A percentile compares a stretch with the other conserved stretches of the same genome.
Evolutionary conservation across 139 green algal species (phyloP).

Genomic region (Chlorella sorokiniana): DNA sequence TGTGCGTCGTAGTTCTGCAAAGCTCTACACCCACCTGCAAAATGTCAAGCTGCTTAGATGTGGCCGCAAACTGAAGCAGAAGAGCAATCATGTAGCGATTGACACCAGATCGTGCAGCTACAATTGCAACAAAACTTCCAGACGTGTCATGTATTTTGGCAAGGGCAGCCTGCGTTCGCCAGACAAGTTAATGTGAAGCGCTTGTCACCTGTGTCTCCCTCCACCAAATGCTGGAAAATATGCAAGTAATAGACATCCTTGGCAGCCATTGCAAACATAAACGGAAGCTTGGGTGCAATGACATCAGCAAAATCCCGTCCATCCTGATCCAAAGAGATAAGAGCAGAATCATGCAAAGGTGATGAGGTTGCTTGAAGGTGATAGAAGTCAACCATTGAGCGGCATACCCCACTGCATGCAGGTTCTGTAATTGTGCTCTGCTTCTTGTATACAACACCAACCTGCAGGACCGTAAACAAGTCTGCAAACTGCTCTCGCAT

Average conservation of each 20-base stretch:
- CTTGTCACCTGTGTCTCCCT: constrained; percentile 37
- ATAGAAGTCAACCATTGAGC: neutral
- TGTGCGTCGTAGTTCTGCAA: no score
- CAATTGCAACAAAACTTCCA: neutral
- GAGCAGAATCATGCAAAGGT: neutral
- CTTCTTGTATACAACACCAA: neutral
- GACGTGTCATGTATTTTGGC: no score
- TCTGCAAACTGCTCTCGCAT: constrained; percentile 80
- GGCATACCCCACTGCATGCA: no score
- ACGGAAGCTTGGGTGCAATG: constrained; percentile 62
- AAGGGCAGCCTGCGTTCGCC: no score
- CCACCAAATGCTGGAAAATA: neutral
- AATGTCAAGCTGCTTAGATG: constrained; percentile 48
- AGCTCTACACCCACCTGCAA: no score
- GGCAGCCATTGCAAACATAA: constrained; percentile 60
- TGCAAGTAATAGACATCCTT: constrained; percentile 57
- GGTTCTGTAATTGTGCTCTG: no score
- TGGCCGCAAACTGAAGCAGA: constrained; percentile 33
- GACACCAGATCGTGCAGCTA: constrained; percentile 17
- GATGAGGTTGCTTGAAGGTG: neutral
- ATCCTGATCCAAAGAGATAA: constrained; percentile 50
- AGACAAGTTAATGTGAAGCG: neutral
- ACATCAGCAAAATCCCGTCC: constrained; percentile 88
- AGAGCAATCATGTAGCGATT: constrained; percentile 43
- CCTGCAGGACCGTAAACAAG: constrained; percentile 79